These are phyloP conservation scores for Blastobotrys proliferans DNA, from an alignment of 1,139 yeast species.

Conservation along the genomic window DNA sequence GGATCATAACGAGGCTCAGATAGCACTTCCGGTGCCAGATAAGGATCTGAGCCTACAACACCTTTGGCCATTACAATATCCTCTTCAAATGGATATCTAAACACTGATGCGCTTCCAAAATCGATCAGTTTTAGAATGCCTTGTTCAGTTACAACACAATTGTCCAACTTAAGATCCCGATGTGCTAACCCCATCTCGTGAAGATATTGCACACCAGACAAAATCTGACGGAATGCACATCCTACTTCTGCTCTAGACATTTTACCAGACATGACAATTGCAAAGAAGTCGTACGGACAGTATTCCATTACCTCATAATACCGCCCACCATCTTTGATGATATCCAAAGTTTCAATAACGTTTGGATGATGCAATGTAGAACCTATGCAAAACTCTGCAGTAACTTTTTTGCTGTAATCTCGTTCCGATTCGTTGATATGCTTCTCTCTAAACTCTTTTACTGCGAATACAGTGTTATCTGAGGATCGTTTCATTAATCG, in stretches of 20 bases:
- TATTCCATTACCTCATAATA: conserved; percentile 97
- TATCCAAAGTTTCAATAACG: conserved; percentile 89
- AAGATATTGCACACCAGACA: conserved; percentile 77
- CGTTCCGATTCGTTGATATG: conserved; percentile 78
- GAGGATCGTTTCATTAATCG: conserved; percentile 75
- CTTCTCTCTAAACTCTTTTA: conserved; percentile 89
- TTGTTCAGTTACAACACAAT: conserved; percentile 80
- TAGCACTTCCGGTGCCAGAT: conserved; percentile 93
- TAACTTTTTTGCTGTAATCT: conserved; percentile 91
- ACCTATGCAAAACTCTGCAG: conserved; percentile 96
- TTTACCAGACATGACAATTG: conserved; percentile 94
- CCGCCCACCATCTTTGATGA: conserved; percentile 78
- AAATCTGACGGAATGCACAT: conserved; percentile 84
- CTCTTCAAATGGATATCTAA: conserved; percentile 84
- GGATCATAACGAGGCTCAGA: conserved; percentile 75
- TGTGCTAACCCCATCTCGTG: conserved; percentile 91
- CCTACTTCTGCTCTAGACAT: conserved; percentile 83
- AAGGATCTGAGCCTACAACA: conserved; percentile 96
- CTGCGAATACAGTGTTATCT: conserved; percentile 87
- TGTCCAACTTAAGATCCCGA: conserved; percentile 90
- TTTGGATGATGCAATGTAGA: conserved; percentile 93
- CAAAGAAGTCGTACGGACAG: conserved; percentile 93
- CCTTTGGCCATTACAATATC: conserved; percentile 81
- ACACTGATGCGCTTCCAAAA: conserved; percentile 94
- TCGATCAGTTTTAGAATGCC: conserved; percentile 92